A percentile compares a stretch with the other conserved stretches of the same genome.
Evolutionary conservation across 2,329 filamentous ascomycete genomes (phyloP).

Genomic region (Alternaria postmessia): DNA sequence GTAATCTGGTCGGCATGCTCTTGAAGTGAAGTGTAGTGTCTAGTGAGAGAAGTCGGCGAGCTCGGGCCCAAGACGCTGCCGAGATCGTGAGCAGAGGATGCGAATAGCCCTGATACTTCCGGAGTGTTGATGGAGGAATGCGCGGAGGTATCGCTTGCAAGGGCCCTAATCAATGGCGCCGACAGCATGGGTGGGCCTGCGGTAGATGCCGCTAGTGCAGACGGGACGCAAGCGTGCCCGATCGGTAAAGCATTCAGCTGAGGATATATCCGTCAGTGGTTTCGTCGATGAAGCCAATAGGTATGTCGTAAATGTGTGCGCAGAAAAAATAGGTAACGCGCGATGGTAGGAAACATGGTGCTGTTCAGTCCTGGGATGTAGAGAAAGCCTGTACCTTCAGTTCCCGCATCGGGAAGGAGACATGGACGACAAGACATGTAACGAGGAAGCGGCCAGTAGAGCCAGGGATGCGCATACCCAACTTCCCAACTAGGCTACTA

Average conservation of each 20-base stretch:
- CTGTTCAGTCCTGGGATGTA: constrained; percentile 20
- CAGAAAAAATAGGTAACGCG: constrained; percentile 8
- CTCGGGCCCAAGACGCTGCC: neutral
- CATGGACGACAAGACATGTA: constrained; percentile 29
- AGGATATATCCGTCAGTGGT: neutral
- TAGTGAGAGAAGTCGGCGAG: constrained; percentile 15
- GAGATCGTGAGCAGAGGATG: constrained; percentile 12
- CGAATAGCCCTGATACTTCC: constrained; percentile 4
- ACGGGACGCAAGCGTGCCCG: constrained; percentile 18
- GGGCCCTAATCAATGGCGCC: constrained; percentile 9
- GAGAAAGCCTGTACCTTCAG: constrained; percentile 21
- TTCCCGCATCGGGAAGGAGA: constrained; percentile 39
- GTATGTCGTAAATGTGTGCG: constrained; percentile 2
- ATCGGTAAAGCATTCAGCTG: constrained; percentile 20
- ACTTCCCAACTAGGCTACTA: constrained; percentile 31
- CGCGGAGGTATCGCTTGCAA: constrained; percentile 12
- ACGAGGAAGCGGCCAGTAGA: constrained; percentile 31
- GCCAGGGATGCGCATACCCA: constrained; percentile 23
- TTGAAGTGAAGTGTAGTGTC: constrained; percentile 36
- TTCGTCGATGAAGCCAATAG: constrained; percentile 3
- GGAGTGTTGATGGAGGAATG: constrained; percentile 9
- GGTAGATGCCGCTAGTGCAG: constrained; percentile 16
- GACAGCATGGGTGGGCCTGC: constrained; percentile 25
- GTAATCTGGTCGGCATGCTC: constrained; percentile 35
- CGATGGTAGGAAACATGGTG: constrained; percentile 11